Percentiles rank a stretch among this genome's conserved stretches.
phyloP scores from a whole-genome alignment of 1,284 basidiomycete species.

The Trichosporon sp. region DNA sequence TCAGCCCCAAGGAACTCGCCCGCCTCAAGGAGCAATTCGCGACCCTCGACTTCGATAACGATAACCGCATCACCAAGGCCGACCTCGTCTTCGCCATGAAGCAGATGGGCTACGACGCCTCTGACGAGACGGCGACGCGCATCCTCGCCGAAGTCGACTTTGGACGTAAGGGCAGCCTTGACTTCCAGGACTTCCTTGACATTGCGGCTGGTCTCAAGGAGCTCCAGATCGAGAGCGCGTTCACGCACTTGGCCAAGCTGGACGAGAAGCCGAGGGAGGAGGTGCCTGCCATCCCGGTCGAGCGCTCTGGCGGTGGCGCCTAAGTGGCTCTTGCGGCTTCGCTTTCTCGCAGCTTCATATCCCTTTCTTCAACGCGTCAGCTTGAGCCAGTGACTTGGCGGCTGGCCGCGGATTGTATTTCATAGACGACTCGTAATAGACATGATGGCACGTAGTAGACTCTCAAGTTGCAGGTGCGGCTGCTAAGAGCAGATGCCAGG shows the following conservation, averaged over 20 bases:
- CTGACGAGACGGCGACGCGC: constrained; percentile 58
- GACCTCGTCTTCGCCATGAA: constrained; percentile 46
- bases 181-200: constrained; percentile 76
- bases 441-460: too few species aligned
- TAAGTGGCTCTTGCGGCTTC: constrained; percentile 43
- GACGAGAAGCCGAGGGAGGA: constrained; percentile 13
- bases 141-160: constrained; percentile 72
- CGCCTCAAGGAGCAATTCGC: constrained; percentile 59
- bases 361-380: too few species aligned
- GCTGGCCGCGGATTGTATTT: too few species aligned
- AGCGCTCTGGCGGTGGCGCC: constrained; percentile 75
- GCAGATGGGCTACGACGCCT: constrained; percentile 40
- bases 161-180: constrained; percentile 54
- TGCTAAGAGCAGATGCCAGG: too few species aligned
- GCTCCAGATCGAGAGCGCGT: constrained; percentile 57
- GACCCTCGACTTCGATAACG: constrained; percentile 47
- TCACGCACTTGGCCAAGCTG: constrained; percentile 47
- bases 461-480: too few species aligned
- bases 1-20: constrained; percentile 64
- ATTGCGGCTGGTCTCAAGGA: constrained; percentile 78
- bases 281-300: constrained; percentile 61
- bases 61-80: constrained; percentile 41
- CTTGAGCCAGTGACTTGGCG: too few species aligned
- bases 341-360: too few species aligned
- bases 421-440: too few species aligned